phyloP scores from a whole-genome alignment of 2,329 filamentous ascomycete species.

The Simplicillium aogashimaense region DNA sequence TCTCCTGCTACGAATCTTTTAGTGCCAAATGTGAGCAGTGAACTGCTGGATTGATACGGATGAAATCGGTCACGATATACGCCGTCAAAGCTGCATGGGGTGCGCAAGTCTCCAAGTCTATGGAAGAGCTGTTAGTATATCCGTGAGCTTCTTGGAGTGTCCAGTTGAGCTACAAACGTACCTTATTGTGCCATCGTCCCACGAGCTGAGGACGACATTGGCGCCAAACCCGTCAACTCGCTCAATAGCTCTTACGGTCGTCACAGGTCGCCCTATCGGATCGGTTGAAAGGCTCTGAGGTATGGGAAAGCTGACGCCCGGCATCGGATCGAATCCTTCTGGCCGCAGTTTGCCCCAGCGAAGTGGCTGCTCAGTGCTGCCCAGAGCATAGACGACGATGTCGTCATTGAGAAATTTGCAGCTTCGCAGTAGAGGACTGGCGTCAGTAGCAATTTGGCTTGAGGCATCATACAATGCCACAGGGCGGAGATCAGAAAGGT shows the following conservation, averaged over 20 bases:
- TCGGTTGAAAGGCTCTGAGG: conserved; percentile 10
- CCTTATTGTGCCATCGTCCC: conserved; percentile 42
- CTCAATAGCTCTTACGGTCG: conserved; percentile 34
- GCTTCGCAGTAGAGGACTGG: conserved; percentile 16
- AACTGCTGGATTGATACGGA: conserved; percentile 31
- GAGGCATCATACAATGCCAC: conserved; percentile 17
- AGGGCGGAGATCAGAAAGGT: conserved; percentile 8
- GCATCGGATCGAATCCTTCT: conserved; percentile 27
- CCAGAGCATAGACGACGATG: conserved; percentile 34
- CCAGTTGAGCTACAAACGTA: conserved; percentile 7
- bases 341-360: conserved; percentile 36
- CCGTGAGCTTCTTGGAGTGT: neutral
- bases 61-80: conserved; percentile 45
- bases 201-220: conserved; percentile 37
- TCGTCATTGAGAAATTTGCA: conserved; percentile 36
- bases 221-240: conserved; percentile 27
- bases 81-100: conserved; percentile 33
- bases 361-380: conserved; percentile 30
- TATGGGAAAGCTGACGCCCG: conserved; percentile 20
- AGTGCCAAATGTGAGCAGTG: conserved; percentile 37
- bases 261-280: too few species aligned
- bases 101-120: conserved; percentile 38
- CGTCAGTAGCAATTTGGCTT: conserved; percentile 6
- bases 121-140: neutral
- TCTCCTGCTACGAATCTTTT: conserved; percentile 42